Percentiles rank a stretch among this genome's conserved stretches.
Evolutionary conservation across 352 stramenopile genomes (phyloP).

Genomic region (Hyaloperonospora brassicae): DNA sequence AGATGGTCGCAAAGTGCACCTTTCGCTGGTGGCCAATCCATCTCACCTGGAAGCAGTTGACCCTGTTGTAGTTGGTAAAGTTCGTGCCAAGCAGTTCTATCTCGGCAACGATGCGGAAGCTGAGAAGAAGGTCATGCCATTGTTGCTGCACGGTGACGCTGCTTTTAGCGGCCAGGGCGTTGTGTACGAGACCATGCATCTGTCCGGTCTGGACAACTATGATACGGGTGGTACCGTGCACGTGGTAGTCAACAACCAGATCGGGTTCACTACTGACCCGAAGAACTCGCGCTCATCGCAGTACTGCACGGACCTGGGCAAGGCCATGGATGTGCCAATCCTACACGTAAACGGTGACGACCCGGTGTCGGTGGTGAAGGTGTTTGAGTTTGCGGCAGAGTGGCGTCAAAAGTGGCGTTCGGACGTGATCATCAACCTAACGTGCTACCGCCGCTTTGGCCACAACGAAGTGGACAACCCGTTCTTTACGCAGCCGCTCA

Average conservation of each 20-base stretch:
- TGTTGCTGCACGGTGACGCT: slow-evolving; percentile 96
- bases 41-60: slow-evolving; percentile 97
- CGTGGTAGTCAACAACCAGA: slow-evolving; percentile 98
- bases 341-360: slow-evolving; percentile 94
- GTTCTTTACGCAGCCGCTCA: slow-evolving; percentile 96
- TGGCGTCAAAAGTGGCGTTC: slow-evolving; percentile 65
- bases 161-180: slow-evolving; percentile 94
- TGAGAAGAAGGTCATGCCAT: slow-evolving; percentile 85
- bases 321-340: slow-evolving; percentile 92
- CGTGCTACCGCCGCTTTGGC: slow-evolving; percentile 95
- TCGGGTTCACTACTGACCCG: slow-evolving; percentile 96
- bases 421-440: slow-evolving; percentile 97
- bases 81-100: slow-evolving; percentile 95
- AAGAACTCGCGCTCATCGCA: slow-evolving; percentile 90
- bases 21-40: slow-evolving; percentile 95
- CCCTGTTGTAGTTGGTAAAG: slow-evolving; percentile 93
- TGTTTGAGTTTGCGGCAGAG: slow-evolving; percentile 87
- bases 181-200: slow-evolving; percentile 97
- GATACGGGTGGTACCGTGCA: slow-evolving; percentile 95
- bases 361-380: slow-evolving; percentile 81
- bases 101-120: slow-evolving; percentile 85
- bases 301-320: slow-evolving; percentile 95
- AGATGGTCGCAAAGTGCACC: slow-evolving; percentile 90
- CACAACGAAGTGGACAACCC: slow-evolving; percentile 99
- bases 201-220: slow-evolving; percentile 90